Conservation (phyloP, 2,329 filamentous ascomycete species). For the Penicillium sp. region DNA sequence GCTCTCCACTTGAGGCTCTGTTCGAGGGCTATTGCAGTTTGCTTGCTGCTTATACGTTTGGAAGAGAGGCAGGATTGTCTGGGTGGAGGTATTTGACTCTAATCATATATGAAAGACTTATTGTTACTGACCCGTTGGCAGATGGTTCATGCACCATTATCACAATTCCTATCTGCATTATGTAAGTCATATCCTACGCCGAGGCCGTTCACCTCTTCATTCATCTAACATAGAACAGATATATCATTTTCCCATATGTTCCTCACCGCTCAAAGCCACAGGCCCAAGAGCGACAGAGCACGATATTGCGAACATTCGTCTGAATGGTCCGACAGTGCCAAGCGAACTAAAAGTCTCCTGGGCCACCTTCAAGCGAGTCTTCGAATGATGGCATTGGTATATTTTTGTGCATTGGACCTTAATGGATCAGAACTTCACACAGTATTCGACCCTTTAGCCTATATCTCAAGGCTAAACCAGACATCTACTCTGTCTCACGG, state of each 20-base stretch:
- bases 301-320: constrained; percentile 16
- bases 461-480: constrained; percentile 40
- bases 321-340: constrained; percentile 27
- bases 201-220: background rate
- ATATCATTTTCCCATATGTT: constrained; percentile 31
- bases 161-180: constrained; percentile 15
- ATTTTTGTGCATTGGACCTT: constrained; percentile 40
- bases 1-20: constrained; percentile 16
- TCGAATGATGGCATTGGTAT: constrained; percentile 43
- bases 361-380: constrained; percentile 38
- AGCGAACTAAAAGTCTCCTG: constrained; percentile 32
- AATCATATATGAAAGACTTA: background rate
- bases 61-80: constrained; percentile 10
- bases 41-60: constrained; percentile 15
- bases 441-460: constrained; percentile 39
- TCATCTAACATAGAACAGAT: constrained; percentile 4
- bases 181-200: constrained; percentile 4
- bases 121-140: constrained; percentile 3
- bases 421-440: constrained; percentile 40
- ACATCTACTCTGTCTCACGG: constrained; percentile 39
- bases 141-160: too few relatives aligned
- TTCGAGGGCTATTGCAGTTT: constrained; percentile 19
- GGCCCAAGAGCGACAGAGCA: constrained; percentile 11
- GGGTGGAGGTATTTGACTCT: constrained; percentile 4
- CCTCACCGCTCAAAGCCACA: constrained; percentile 25